Evolutionary conservation across 495 filamentous ascomycete species (phyloP).

Genomic region (Bryoglossum gracile): DNA sequence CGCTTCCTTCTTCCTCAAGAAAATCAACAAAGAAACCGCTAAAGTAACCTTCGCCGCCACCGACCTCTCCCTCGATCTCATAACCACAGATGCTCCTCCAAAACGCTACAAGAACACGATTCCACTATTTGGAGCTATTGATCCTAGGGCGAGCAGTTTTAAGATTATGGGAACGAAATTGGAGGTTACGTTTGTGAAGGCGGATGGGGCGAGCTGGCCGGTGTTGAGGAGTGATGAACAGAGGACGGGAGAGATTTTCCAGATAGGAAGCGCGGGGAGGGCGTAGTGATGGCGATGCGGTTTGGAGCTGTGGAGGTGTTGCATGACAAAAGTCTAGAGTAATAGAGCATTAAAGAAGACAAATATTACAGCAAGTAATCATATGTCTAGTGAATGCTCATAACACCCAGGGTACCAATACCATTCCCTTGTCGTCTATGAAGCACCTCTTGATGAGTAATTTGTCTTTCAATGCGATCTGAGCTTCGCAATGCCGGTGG

Average conservation of each 20-base stretch:
- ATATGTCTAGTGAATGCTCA: too few relatives aligned
- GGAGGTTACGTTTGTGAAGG: conserved; percentile 78
- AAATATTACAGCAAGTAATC: too few relatives aligned
- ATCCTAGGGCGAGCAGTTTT: conserved; percentile 64
- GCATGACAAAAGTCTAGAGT: too few relatives aligned
- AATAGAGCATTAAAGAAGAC: too few relatives aligned
- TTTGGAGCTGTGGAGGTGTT: too few relatives aligned
- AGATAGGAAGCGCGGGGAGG: conserved; percentile 70
- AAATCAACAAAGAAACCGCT: conserved; percentile 77
- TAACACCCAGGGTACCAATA: too few relatives aligned
- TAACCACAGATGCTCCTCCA: conserved; percentile 62
- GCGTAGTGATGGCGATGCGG: conserved; percentile 41
- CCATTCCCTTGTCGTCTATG: too few relatives aligned
- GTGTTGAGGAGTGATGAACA: conserved; percentile 80
- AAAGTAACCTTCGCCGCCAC: conserved; percentile 57
- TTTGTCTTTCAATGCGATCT: too few relatives aligned
- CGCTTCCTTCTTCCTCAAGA: conserved; percentile 91
- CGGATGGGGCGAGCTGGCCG: conserved; percentile 78
- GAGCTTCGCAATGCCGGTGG: too few relatives aligned
- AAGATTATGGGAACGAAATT: conserved; percentile 94
- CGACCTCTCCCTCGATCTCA: conserved; percentile 65
- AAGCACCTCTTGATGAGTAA: too few relatives aligned
- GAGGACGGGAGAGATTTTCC: conserved; percentile 53
- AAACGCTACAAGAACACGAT: conserved; percentile 76
- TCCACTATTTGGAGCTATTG: conserved; percentile 68